These are phyloP conservation scores for Aechmea fasciata DNA, from an alignment of 176 grass and related monocot genomes.

Conservation along the genomic window DNA sequence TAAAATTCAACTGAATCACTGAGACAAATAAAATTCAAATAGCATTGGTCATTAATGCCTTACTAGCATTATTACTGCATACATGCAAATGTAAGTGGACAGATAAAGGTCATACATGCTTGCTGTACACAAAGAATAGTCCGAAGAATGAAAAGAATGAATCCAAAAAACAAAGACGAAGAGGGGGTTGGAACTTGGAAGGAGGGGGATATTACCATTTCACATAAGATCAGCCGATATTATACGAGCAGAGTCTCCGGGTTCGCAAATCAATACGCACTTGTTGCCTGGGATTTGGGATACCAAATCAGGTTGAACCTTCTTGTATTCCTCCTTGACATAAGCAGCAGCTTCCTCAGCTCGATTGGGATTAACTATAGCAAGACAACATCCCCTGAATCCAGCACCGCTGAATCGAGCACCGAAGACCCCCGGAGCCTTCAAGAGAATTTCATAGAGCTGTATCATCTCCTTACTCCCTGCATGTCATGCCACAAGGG, in stretches of 20 bases:
- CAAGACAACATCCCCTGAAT: constrained; percentile 93
- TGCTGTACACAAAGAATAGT: background rate
- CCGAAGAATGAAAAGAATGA: background rate
- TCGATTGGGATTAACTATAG: constrained; percentile 31
- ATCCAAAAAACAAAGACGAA: background rate
- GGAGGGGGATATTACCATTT: background rate
- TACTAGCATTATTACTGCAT: too few relatives aligned
- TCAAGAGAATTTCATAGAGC: constrained; percentile 85
- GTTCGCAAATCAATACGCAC: constrained; percentile 64
- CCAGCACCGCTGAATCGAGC: constrained; percentile 89
- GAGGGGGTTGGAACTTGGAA: background rate
- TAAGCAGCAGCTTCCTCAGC: constrained; percentile 59
- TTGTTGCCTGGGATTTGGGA: constrained; percentile 41
- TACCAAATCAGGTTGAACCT: constrained; percentile 58
- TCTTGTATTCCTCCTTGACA: constrained; percentile 49
- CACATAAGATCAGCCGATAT: constrained; percentile 22
- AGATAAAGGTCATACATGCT: background rate
- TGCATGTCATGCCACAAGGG: constrained; percentile 1
- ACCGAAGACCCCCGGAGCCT: constrained; percentile 72
- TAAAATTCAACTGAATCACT: too few relatives aligned
- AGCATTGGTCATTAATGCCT: too few relatives aligned
- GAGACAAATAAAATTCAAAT: too few relatives aligned
- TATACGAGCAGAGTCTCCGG: constrained; percentile 46
- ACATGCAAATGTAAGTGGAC: too few relatives aligned
- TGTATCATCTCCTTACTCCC: constrained; percentile 88